Evolutionary conservation across 495 filamentous ascomycete genomes (phyloP).

Genomic region (Hyaloscypha variabilis): DNA sequence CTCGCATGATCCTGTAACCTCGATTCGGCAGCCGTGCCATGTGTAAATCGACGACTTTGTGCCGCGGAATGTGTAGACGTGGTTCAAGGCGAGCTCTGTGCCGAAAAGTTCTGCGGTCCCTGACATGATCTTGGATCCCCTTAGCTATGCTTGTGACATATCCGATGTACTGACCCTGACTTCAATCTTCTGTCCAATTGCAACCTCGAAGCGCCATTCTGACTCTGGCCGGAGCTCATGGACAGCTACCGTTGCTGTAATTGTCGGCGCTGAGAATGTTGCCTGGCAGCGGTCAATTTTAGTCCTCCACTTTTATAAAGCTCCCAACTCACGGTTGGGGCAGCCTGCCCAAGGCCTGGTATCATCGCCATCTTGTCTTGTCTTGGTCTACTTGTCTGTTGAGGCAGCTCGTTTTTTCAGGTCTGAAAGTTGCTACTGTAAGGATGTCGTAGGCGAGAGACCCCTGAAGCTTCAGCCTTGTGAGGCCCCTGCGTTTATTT

Average conservation of each 20-base stretch:
- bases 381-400: neutral
- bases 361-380: constrained; percentile 41
- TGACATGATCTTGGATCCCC: constrained; percentile 60
- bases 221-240: constrained; percentile 46
- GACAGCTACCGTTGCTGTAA: constrained; percentile 26
- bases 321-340: constrained; percentile 38
- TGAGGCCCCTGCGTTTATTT: neutral
- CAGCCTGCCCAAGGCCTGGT: constrained; percentile 54
- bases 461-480: constrained; percentile 10
- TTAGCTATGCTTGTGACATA: constrained; percentile 29
- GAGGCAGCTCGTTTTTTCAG: neutral
- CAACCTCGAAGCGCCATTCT: constrained; percentile 95
- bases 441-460: neutral
- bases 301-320: neutral
- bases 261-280: constrained; percentile 29
- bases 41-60: constrained; percentile 88
- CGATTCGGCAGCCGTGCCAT: constrained; percentile 84
- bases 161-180: constrained; percentile 52
- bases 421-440: constrained; percentile 3
- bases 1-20: constrained; percentile 59
- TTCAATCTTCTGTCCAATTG: constrained; percentile 62
- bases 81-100: constrained; percentile 83
- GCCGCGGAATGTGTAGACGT: constrained; percentile 80
- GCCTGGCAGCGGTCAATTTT: constrained; percentile 27
- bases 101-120: constrained; percentile 96